Conservation (phyloP, 2,329 filamentous ascomycete species). For the Chrysosporium keratinophilum region DNA sequence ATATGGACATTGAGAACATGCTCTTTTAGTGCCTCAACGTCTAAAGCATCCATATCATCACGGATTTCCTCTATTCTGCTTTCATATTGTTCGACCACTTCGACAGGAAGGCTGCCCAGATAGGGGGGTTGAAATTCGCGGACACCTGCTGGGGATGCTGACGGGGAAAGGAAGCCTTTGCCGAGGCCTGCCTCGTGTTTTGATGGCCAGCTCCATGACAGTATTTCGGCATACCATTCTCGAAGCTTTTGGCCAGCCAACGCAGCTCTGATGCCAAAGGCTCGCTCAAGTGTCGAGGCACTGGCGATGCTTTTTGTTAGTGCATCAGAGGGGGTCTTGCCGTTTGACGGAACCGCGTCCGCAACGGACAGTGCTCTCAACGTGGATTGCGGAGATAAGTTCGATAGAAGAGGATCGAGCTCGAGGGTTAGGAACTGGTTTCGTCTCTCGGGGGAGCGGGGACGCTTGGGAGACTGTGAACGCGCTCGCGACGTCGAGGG, state of each 20-base stretch:
- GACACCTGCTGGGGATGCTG: not conserved
- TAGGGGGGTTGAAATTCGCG: conserved; percentile 38
- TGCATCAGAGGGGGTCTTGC: conserved; percentile 30
- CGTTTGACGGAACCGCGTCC: conserved; percentile 32
- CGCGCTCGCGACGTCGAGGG: conserved; percentile 22
- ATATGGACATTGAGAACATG: conserved; percentile 77
- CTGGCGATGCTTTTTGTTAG: conserved; percentile 43
- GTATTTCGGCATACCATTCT: conserved; percentile 49
- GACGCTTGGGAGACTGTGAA: conserved; percentile 26
- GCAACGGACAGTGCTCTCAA: conserved; percentile 41
- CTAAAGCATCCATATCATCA: conserved; percentile 35
- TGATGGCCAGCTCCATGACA: conserved; percentile 49
- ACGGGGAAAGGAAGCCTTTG: conserved; percentile 34
- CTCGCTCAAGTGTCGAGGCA: conserved; percentile 47
- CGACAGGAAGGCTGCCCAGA: conserved; percentile 59
- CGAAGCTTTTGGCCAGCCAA: conserved; percentile 49
- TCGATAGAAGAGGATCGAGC: conserved; percentile 41
- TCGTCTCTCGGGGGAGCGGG: conserved; percentile 31
- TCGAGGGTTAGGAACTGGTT: conserved; percentile 29
- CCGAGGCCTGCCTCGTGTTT: conserved; percentile 29
- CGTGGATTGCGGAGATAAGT: conserved; percentile 46
- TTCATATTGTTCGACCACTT: conserved; percentile 59
- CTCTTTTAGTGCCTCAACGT: conserved; percentile 68
- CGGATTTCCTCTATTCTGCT: conserved; percentile 62
- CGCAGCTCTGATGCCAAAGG: conserved; percentile 49